These are phyloP conservation scores for Dendrostoma leiphaemia DNA, from an alignment of 2,329 filamentous ascomycete species.

Conservation along the genomic window DNA sequence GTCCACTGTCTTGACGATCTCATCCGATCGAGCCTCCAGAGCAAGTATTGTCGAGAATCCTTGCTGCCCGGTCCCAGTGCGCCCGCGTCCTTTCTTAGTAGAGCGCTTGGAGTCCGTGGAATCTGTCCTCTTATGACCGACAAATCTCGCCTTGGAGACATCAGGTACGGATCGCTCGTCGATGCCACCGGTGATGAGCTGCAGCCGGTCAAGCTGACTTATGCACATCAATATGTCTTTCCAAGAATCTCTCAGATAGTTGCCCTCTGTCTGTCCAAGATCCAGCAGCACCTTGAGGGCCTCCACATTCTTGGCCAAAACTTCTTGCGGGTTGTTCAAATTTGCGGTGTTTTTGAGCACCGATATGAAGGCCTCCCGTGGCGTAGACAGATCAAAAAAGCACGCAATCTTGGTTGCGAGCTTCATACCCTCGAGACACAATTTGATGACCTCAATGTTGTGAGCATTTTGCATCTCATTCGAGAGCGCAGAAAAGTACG, in stretches of 20 bases:
- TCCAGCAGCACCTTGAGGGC: constrained; percentile 89
- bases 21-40: constrained; percentile 86
- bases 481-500: constrained; percentile 90
- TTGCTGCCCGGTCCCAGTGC: constrained; percentile 59
- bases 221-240: constrained; percentile 93
- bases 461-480: constrained; percentile 91
- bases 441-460: constrained; percentile 85
- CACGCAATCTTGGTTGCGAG: constrained; percentile 91
- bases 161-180: constrained; percentile 92
- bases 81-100: constrained; percentile 46
- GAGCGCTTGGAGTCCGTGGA: constrained; percentile 63
- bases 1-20: constrained; percentile 90
- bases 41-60: constrained; percentile 77
- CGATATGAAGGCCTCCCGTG: constrained; percentile 90
- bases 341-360: constrained; percentile 93
- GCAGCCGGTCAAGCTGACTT: constrained; percentile 91
- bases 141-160: constrained; percentile 77
- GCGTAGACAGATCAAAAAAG: constrained; percentile 89
- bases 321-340: constrained; percentile 91
- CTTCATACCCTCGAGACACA: constrained; percentile 95
- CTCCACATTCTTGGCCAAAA: constrained; percentile 94
- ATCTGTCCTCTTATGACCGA: constrained; percentile 56
- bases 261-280: constrained; percentile 88
- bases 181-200: constrained; percentile 91
- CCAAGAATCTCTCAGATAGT: constrained; percentile 87